Evolutionary conservation across 164 flowering plant species (phyloP).

Genomic region (Amborella trichopoda): DNA sequence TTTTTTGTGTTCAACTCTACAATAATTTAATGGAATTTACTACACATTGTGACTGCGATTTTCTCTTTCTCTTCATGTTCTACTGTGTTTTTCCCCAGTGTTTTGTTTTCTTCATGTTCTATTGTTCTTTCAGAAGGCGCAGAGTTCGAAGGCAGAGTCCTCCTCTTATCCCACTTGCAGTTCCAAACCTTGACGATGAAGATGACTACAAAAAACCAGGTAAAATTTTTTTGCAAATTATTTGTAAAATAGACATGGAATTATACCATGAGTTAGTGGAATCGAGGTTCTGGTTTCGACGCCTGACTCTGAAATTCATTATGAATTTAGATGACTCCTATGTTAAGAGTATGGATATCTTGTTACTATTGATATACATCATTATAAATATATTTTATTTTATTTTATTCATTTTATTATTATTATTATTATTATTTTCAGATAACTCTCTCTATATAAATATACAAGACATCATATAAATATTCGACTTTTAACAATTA

Average conservation of each 20-base stretch:
- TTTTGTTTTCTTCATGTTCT: too few species aligned
- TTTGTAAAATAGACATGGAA: background rate
- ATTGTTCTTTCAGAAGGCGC: constrained; percentile 47
- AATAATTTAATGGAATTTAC: too few species aligned
- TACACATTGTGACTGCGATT: too few species aligned
- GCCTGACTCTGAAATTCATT: background rate
- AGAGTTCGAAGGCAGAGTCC: constrained; percentile 31
- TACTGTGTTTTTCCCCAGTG: too few species aligned
- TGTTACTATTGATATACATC: background rate
- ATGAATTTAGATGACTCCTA: background rate
- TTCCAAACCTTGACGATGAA: constrained; percentile 42
- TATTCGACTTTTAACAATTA: too few species aligned
- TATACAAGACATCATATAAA: too few species aligned
- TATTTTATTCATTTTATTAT: too few species aligned
- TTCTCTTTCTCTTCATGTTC: too few species aligned
- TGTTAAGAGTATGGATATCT: background rate
- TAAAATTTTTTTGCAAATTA: constrained; percentile 1
- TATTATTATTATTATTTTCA: too few species aligned
- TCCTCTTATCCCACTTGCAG: constrained; percentile 18
- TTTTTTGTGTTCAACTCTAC: too few species aligned
- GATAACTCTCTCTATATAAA: too few species aligned
- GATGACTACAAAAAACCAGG: constrained; percentile 25
- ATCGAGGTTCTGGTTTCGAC: background rate
- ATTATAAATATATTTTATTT: too few species aligned
- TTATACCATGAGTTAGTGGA: background rate